phyloP scores from a whole-genome alignment of 352 stramenopile genomes.

The Phytophthora vignae region DNA sequence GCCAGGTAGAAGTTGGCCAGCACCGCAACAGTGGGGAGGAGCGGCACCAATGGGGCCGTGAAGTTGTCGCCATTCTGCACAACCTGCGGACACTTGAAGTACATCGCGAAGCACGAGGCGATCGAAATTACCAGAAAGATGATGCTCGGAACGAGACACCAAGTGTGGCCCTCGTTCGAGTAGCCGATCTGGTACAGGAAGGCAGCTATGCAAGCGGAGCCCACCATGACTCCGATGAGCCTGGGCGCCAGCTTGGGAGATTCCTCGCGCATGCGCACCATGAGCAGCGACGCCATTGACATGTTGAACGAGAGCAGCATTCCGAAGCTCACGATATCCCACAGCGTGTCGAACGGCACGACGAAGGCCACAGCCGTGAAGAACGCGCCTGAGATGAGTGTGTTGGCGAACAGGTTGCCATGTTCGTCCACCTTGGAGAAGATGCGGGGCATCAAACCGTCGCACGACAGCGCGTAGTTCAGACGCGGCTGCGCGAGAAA shows the following conservation, averaged over 20 bases:
- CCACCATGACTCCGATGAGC: slow-evolving; percentile 51
- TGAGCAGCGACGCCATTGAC: slow-evolving; percentile 77
- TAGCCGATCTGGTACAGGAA: slow-evolving; percentile 77
- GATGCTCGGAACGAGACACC: slow-evolving; percentile 48
- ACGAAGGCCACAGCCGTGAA: slow-evolving; percentile 74
- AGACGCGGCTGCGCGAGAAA: slow-evolving; percentile 94
- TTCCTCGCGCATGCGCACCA: slow-evolving; percentile 67
- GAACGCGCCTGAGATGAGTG: slow-evolving; percentile 67
- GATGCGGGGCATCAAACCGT: slow-evolving; percentile 93
- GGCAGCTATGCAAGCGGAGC: slow-evolving; percentile 39
- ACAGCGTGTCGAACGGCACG: slow-evolving; percentile 80
- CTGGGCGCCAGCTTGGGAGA: slow-evolving; percentile 50
- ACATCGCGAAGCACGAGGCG: slow-evolving; percentile 35
- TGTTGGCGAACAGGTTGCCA: slow-evolving; percentile 84
- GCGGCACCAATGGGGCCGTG: slow-evolving; percentile 68
- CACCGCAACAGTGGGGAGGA: slow-evolving; percentile 60
- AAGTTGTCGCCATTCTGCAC: slow-evolving; percentile 63
- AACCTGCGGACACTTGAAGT: slow-evolving; percentile 68
- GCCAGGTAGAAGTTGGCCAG: slow-evolving; percentile 78
- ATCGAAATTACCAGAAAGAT: slow-evolving; percentile 57
- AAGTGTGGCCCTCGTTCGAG: slow-evolving; percentile 34
- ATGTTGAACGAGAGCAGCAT: slow-evolving; percentile 91
- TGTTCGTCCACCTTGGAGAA: slow-evolving; percentile 90
- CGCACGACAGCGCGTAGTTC: slow-evolving; percentile 93
- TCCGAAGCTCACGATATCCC: slow-evolving; percentile 91